Conservation (phyloP, 257 asterid genomes). For the Ajuga chamaepitys region DNA sequence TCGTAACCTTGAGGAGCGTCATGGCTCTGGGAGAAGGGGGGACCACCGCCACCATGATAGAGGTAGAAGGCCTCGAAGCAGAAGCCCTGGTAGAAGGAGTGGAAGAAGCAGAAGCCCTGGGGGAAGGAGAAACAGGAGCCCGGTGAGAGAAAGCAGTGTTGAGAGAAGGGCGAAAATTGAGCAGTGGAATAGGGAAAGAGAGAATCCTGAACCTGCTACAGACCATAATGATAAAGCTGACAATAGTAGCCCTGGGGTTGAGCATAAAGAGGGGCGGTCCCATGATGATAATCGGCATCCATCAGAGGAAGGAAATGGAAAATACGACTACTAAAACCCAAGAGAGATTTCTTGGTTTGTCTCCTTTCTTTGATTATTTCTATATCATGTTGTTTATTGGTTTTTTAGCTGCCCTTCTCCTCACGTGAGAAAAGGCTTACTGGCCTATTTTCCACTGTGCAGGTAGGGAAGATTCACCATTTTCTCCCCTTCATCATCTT, state of each 20-base stretch:
- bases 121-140: conserved; percentile 61
- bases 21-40: conserved; percentile 57
- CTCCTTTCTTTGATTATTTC: conserved; percentile 5
- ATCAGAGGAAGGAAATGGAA: conserved; percentile 37
- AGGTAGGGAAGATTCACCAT: conserved; percentile 51
- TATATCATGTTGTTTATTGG: conserved; percentile 5
- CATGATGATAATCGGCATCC: conserved; percentile 24
- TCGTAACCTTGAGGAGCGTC: conserved; percentile 49
- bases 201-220: conserved; percentile 35
- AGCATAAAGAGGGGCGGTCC: conserved; percentile 27
- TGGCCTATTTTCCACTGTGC: conserved; percentile 65
- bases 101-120: conserved; percentile 76
- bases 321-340: conserved; percentile 20
- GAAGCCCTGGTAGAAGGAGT: conserved; percentile 67
- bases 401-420: conserved; percentile 11
- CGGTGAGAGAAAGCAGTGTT: conserved; percentile 60
- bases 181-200: conserved; percentile 79
- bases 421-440: conserved; percentile 55
- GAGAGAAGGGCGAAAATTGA: conserved; percentile 84
- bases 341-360: conserved; percentile 24
- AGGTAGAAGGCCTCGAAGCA: conserved; percentile 74
- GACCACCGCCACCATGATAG: conserved; percentile 59
- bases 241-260: conserved; percentile 21
- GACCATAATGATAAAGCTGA: conserved; percentile 27
- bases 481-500: conserved; percentile 34